These are phyloP conservation scores for Naganishia antarctica DNA, from an alignment of 768 basidiomycete species.

Conservation along the genomic window DNA sequence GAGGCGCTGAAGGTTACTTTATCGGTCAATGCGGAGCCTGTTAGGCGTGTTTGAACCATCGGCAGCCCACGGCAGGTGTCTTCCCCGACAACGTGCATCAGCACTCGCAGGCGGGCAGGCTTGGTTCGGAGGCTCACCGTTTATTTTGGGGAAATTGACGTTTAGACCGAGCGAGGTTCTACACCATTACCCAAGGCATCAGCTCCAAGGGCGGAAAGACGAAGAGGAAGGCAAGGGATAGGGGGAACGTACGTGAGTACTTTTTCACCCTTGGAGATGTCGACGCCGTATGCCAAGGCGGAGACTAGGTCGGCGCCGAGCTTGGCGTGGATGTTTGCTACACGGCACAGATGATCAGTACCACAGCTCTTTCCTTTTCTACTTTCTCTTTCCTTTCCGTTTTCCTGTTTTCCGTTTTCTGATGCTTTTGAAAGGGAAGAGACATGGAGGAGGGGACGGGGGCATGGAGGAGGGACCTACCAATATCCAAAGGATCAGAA, in stretches of 20 bases:
- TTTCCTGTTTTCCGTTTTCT: too few relatives aligned
- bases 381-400: too few relatives aligned
- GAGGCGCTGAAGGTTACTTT: constrained; percentile 21
- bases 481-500: constrained; percentile 6
- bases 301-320: constrained; percentile 13
- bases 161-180: constrained; percentile 19
- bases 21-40: constrained; percentile 19
- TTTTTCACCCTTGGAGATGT: constrained; percentile 16
- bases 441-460: too few relatives aligned
- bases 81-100: background rate
- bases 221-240: too few relatives aligned
- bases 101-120: background rate
- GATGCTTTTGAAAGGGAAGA: too few relatives aligned
- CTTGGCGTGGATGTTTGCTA: constrained; percentile 23
- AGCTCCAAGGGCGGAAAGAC: background rate
- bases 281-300: constrained; percentile 19
- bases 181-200: background rate
- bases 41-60: constrained; percentile 24
- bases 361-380: too few relatives aligned
- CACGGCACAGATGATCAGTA: background rate
- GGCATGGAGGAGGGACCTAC: background rate
- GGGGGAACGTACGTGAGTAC: constrained; percentile 18
- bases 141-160: constrained; percentile 27
- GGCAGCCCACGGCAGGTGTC: constrained; percentile 22
- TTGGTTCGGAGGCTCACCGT: background rate